Evolutionary conservation across 2,329 filamentous ascomycete species (phyloP).

Genomic region (Diaporthe sp.): DNA sequence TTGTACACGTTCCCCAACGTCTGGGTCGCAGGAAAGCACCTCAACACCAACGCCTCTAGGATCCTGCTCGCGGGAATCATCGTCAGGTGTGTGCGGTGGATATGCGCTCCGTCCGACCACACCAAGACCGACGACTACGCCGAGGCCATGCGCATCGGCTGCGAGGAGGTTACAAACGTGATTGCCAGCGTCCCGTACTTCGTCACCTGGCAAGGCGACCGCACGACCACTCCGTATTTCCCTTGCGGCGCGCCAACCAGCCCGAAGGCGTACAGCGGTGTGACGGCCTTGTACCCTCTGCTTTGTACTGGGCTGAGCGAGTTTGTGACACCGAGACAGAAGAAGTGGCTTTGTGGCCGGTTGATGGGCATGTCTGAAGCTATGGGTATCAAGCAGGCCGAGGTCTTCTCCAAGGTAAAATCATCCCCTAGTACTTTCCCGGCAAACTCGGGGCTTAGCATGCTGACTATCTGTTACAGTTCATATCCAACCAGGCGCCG

Average conservation of each 20-base stretch:
- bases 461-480: background rate
- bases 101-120: slow-evolving; percentile 38
- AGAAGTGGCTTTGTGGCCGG: slow-evolving; percentile 37
- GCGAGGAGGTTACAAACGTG: slow-evolving; percentile 38
- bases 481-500: background rate
- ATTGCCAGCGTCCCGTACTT: slow-evolving; percentile 40
- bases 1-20: slow-evolving; percentile 39
- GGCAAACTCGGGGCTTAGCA: background rate
- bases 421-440: too few relatives aligned
- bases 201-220: slow-evolving; percentile 39
- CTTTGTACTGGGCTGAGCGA: slow-evolving; percentile 38
- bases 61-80: slow-evolving; percentile 39
- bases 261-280: slow-evolving; percentile 39
- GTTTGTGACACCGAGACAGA: slow-evolving; percentile 37
- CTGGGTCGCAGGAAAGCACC: slow-evolving; percentile 41
- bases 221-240: slow-evolving; percentile 38
- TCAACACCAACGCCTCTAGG: slow-evolving; percentile 39
- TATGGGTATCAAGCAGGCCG: slow-evolving; percentile 41
- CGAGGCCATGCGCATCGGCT: slow-evolving; percentile 37
- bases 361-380: slow-evolving; percentile 37
- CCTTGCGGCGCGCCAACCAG: slow-evolving; percentile 40
- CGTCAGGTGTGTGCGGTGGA: slow-evolving; percentile 39
- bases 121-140: slow-evolving; percentile 38
- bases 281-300: slow-evolving; percentile 40
- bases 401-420: slow-evolving; percentile 38